Conservation (phyloP, 495 filamentous ascomycete genomes). For the Daldinia grandis region DNA sequence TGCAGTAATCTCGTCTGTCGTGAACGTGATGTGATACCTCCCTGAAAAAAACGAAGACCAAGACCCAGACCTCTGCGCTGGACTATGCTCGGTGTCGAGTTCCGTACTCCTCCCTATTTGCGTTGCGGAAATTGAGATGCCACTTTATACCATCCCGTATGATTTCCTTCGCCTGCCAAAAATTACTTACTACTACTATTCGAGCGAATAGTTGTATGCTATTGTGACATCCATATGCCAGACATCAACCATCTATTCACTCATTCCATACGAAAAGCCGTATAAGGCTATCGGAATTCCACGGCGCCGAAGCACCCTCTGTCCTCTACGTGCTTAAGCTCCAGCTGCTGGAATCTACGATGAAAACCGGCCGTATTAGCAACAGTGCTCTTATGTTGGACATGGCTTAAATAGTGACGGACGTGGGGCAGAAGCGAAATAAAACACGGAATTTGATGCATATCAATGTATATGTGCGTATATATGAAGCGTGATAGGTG, state of each 20-base stretch:
- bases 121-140: conserved; percentile 4
- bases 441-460: not conserved
- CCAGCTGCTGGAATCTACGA: conserved; percentile 88
- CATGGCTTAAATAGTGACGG: not conserved
- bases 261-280: conserved; percentile 1
- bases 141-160: not conserved
- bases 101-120: conserved; percentile 1
- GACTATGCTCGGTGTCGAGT: not conserved
- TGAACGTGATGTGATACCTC: conserved; percentile 26
- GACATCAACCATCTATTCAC: not conserved
- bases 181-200: conserved; percentile 21
- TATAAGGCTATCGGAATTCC: conserved; percentile 81
- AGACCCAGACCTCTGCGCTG: not conserved
- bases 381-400: not conserved
- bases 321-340: conserved; percentile 86
- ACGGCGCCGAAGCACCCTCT: conserved; percentile 85
- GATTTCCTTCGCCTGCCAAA: not conserved
- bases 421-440: not conserved
- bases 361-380: conserved; percentile 5
- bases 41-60: not conserved
- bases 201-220: not conserved
- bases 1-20: conserved; percentile 23
- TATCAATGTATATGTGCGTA: not conserved
- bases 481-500: not conserved
- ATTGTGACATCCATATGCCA: not conserved